Evolutionary conservation across 305 asterid species (phyloP), one percentile per base, ranked within the genome.

Genomic region (Plantago rigida): DNA sequence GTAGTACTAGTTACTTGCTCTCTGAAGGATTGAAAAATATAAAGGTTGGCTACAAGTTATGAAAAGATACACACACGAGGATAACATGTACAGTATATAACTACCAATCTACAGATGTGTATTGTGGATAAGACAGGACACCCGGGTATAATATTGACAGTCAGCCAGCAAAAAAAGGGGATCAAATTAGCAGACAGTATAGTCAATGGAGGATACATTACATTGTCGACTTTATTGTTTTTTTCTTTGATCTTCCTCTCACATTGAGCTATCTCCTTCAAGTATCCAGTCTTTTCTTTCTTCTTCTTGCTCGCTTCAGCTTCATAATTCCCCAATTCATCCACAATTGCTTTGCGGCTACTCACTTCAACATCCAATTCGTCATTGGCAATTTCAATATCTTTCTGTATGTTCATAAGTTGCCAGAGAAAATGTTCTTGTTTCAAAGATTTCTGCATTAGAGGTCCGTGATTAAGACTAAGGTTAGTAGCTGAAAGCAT

Each of bases 371-470:
- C 95, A 66, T 82, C 89, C 73, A 85, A 81, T 69, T 93, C 99
- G 75, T 82, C 89, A 51, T 87, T 78, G 60, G 92, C 89, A 75
- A 87, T 82, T 66, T 78, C 82, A 62, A 77, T 66, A 75, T 93
- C 97, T 26, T 75, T 86, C 66, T 93, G 81, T 66, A 93, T 85
- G 78, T 80, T 89, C 44, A 78, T 79, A 36, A 89, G 82, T 80
- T 92, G 94, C 99, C 99, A 92, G 46, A 89, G 87, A 75, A 63
- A 83, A 77, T 93, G 89, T 46, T 87, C 97, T 72, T 75, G 87
- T 90, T 93, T 89, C 78, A 77, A 64, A 28, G 86, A 73, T 93
- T 82, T 89, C 99, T 92, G 96, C 81, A 75, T 46, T 59, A 51
- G 45, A 53, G 59, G 67, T 47, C 62, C 14, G 53, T 47, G 53